phyloP scores from a whole-genome alignment of 148 eudicot species.

The Agrostemma githago region DNA sequence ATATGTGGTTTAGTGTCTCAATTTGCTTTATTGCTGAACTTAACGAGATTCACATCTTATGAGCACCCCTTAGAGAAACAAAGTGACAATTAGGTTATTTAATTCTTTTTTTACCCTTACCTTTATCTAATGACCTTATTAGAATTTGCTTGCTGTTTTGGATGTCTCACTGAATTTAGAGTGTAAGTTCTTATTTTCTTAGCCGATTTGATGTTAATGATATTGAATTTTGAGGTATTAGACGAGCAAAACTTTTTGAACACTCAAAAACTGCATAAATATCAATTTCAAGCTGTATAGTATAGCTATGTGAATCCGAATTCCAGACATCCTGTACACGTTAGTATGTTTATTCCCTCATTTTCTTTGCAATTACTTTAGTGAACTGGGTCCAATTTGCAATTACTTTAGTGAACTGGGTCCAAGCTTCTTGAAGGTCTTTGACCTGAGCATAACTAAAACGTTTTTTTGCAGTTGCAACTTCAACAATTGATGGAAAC shows the following conservation, averaged over 20 bases:
- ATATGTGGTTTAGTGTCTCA: background rate
- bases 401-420: background rate
- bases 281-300: background rate
- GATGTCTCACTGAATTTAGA: background rate
- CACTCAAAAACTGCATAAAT: background rate
- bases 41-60: background rate
- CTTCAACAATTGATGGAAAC: constrained; percentile 98
- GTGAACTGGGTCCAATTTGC: background rate
- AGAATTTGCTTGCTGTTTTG: background rate
- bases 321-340: constrained; percentile 4
- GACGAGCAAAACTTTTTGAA: background rate
- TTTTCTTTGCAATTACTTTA: background rate
- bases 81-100: background rate
- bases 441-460: constrained; percentile 11
- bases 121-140: background rate
- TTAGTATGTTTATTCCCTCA: constrained; percentile 1
- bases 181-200: background rate
- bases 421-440: constrained; percentile 4
- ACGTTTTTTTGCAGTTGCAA: constrained; percentile 66
- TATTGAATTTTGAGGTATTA: background rate
- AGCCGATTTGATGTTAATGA: too few species aligned
- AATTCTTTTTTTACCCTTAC: background rate
- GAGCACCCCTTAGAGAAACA: background rate
- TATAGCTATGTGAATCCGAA: background rate
- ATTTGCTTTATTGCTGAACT: background rate